Percentiles rank a stretch among this genome's conserved stretches.
phyloP scores from a whole-genome alignment of 495 filamentous ascomycete species.

The Tirmania nivea region DNA sequence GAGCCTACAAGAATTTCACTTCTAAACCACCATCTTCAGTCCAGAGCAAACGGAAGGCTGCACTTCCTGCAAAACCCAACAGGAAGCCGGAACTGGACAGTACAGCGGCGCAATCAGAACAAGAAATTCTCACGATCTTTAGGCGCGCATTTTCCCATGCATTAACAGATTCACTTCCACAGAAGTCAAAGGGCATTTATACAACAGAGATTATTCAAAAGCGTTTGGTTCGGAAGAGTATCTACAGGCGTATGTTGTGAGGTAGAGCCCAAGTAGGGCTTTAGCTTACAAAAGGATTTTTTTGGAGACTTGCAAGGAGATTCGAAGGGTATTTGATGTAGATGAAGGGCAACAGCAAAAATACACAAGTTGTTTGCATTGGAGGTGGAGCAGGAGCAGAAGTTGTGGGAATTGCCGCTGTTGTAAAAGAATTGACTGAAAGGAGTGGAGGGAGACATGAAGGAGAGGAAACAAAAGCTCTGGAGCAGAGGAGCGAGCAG shows the following conservation, averaged over 20 bases:
- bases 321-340: slow-evolving; percentile 19
- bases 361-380: slow-evolving; percentile 38
- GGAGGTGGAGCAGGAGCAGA: slow-evolving; percentile 80
- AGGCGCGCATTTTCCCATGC: slow-evolving; percentile 32
- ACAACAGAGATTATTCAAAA: slow-evolving; percentile 54
- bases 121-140: slow-evolving; percentile 61
- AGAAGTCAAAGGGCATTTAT: slow-evolving; percentile 62
- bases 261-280: slow-evolving; percentile 69
- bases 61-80: background rate
- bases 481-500: background rate
- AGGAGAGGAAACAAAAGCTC: background rate
- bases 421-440: slow-evolving; percentile 25
- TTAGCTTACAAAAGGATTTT: slow-evolving; percentile 58
- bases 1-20: background rate
- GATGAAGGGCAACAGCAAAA: background rate
- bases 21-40: background rate
- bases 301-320: slow-evolving; percentile 23
- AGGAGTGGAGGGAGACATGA: background rate
- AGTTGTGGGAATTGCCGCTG: slow-evolving; percentile 49
- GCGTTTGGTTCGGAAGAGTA: slow-evolving; percentile 52
- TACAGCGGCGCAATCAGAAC: slow-evolving; percentile 14
- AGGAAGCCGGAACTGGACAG: background rate
- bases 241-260: slow-evolving; percentile 57
- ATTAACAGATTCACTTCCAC: slow-evolving; percentile 26
- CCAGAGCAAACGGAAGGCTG: background rate